Percentiles rank a stretch among this genome's conserved stretches.
Conservation (phyloP, 1,284 basidiomycete genomes). For the Kalmanozyma brasiliensis region DNA sequence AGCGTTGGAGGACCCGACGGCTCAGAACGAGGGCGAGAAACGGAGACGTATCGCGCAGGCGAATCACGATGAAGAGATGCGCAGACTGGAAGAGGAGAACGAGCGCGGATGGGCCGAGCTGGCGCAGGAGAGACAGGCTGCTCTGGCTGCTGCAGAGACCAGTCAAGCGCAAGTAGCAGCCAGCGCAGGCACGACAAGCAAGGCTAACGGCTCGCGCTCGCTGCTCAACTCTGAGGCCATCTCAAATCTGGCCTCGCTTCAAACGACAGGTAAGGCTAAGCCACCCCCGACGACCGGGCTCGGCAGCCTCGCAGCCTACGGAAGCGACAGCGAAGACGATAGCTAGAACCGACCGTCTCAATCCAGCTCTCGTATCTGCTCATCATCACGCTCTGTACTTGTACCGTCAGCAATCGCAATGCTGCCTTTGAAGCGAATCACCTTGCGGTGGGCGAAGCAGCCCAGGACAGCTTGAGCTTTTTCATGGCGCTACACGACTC, state of each 20-base stretch:
- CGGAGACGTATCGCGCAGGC: slow-evolving; percentile 40
- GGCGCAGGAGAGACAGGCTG: slow-evolving; percentile 36
- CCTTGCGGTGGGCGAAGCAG: too few species aligned
- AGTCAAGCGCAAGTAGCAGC: slow-evolving; percentile 1
- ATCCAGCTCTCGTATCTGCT: too few species aligned
- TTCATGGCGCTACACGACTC: too few species aligned
- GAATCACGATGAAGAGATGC: slow-evolving; percentile 54
- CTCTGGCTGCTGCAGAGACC: slow-evolving; percentile 15
- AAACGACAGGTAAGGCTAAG: slow-evolving; percentile 15
- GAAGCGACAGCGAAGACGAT: slow-evolving; percentile 61
- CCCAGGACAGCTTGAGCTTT: too few species aligned
- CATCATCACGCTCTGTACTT: too few species aligned
- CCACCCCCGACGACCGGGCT: slow-evolving; percentile 31
- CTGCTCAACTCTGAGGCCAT: slow-evolving; percentile 50
- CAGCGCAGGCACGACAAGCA: slow-evolving; percentile 1
- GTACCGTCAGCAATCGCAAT: too few species aligned
- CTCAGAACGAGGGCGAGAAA: slow-evolving; percentile 42
- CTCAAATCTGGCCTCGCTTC: slow-evolving; percentile 44
- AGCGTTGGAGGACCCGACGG: slow-evolving; percentile 34
- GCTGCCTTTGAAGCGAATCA: too few species aligned
- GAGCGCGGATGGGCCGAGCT: slow-evolving; percentile 58
- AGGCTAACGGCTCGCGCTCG: not conserved
- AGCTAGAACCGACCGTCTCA: slow-evolving; percentile 2
- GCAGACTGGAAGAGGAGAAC: slow-evolving; percentile 62
- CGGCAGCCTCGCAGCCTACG: slow-evolving; percentile 58